Conservation (phyloP, 129 eudicot species). For the Rutidosis leptorrhynchoides region DNA sequence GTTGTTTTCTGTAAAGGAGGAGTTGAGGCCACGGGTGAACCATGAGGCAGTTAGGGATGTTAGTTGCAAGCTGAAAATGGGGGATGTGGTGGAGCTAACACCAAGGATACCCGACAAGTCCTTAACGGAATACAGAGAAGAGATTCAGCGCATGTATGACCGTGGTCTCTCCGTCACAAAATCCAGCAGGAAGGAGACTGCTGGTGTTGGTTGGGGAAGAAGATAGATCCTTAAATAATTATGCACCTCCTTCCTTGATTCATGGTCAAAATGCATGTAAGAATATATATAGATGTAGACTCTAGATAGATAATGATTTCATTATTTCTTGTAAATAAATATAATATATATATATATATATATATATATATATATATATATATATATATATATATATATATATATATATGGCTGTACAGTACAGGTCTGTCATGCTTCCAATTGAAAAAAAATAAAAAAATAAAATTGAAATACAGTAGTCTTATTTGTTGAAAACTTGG, state of each 20-base stretch:
- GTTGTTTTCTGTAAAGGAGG: conserved; percentile 62
- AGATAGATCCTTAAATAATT: conserved; percentile 10
- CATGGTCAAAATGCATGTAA: conserved; percentile 9
- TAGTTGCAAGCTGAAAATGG: conserved; percentile 83
- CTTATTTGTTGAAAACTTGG: not conserved
- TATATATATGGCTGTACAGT: conserved; percentile 26
- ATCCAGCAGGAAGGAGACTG: conserved; percentile 15
- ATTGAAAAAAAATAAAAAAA: conserved; percentile 1
- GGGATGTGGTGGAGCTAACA: conserved; percentile 81
- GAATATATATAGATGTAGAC: conserved; percentile 2
- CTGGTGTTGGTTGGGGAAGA: conserved; percentile 34
- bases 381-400: no score
- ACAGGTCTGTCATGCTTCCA: not conserved
- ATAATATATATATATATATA: no score
- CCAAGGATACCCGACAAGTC: conserved; percentile 83
- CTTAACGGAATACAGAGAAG: conserved; percentile 66
- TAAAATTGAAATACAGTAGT: not conserved
- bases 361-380: no score
- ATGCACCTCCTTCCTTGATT: not conserved
- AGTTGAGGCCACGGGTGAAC: conserved; percentile 75
- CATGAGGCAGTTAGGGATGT: conserved; percentile 65
- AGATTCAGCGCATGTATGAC: conserved; percentile 91
- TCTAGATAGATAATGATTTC: conserved; percentile 26
- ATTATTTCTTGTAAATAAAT: conserved; percentile 33
- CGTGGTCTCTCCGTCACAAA: conserved; percentile 33